Base-by-base conservation (phyloP, 1,284 basidiomycete genomes). In the Heterobasidion annosum region DNA sequence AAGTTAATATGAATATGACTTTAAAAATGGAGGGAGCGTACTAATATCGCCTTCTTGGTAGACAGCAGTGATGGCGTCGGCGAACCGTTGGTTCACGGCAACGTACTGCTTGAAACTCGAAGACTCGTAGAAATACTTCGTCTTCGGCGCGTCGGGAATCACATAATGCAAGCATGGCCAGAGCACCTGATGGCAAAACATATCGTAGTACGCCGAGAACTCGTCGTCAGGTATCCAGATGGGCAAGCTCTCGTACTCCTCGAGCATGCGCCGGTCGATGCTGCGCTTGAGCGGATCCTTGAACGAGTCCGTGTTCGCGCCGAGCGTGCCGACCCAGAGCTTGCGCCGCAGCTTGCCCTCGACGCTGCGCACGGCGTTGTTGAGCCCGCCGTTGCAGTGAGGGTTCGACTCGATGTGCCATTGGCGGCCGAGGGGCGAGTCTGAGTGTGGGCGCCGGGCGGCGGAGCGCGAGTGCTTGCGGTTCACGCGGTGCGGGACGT, bases 151-250 rank as follows among this genome's bases (percentile, higher is more conserved):
- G 64, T 91, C 90, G 3, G 90, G 90, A 48, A 93, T 79, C 8
- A 88, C 87, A 63, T 93, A 93, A 67, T 94, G 91, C 44, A 94
- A 75, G 56, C 84, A 88, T 0, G 91, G 91, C 91, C 91, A 94
- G 34, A 93, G 77, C 33, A 93, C 88, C 76, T 83, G 89, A 63
- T 94, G 91, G 67, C 91, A 94, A 67, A 92, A 93, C 61, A 88
- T 85, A 65, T 92, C 89, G 62, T 94, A 94, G 64, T 81, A 85
- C 55, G 80, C 79, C 59, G 82, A 77, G 58, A 92, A 91, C 64
- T 88, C 86, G 1, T 75, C 72, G 61, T 89, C 85, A 0, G 83
- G 81, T 51, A 94, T 84, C 91, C 91, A 93, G 19, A 94, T 88
- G 0, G 88, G 85, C 5, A 84, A 62, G 61, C 81, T 82, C 0